phyloP scores from a whole-genome alignment of 2,329 filamentous ascomycete genomes.

The Colletotrichum acutatum region DNA sequence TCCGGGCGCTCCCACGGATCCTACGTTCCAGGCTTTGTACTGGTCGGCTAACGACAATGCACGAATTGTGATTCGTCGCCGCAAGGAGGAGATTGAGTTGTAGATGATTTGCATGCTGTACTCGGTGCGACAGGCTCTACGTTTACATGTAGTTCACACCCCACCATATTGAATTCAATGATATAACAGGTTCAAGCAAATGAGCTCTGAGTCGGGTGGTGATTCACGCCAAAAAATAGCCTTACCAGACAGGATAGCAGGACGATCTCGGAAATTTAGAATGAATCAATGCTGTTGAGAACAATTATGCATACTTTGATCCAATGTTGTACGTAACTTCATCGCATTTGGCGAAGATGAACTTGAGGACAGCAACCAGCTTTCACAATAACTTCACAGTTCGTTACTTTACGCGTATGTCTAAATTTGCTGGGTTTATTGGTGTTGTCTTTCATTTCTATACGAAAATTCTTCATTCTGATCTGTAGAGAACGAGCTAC shows the following conservation, averaged over 20 bases:
- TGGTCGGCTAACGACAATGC: not conserved
- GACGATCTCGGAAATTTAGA: not conserved
- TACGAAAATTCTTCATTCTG: not conserved
- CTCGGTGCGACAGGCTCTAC: not conserved
- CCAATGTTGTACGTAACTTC: not conserved
- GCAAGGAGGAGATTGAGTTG: not conserved
- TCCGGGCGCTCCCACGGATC: not conserved
- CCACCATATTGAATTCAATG: not conserved
- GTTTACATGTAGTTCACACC: not conserved
- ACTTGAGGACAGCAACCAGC: not conserved
- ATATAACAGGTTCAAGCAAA: not conserved
- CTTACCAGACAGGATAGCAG: not conserved
- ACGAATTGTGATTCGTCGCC: not conserved
- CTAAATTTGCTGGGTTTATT: not conserved
- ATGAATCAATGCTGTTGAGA: not conserved
- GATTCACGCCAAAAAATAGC: not conserved
- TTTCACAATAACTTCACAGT: not conserved
- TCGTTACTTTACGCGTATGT: not conserved
- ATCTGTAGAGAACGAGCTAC: not conserved
- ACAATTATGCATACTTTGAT: not conserved
- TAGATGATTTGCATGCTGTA: not conserved
- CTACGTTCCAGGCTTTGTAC: not conserved
- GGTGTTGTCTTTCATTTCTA: not conserved
- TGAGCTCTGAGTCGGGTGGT: not conserved
- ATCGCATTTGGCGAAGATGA: not conserved